Percentiles rank a stretch among this genome's conserved stretches.
Evolutionary conservation across 2,329 filamentous ascomycete genomes (phyloP).

Genomic region (Trichoderma asperellum): DNA sequence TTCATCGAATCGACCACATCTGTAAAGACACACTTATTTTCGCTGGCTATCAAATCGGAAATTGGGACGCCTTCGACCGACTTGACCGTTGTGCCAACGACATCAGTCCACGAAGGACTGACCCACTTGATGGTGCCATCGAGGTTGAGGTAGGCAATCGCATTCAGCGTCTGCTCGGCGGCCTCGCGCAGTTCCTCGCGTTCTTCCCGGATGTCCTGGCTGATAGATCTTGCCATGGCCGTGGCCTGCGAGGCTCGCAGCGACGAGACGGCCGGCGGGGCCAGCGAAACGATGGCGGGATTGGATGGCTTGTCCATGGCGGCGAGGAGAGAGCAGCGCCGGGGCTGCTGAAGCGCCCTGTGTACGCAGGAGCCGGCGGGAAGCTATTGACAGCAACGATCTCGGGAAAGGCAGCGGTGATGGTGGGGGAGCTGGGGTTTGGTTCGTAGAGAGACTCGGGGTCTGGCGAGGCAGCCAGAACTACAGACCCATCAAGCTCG

Average conservation of each 20-base stretch:
- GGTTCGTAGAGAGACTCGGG: constrained; percentile 35
- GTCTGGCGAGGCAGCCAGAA: constrained; percentile 54
- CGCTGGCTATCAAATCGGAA: constrained; percentile 75
- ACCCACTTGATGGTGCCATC: constrained; percentile 93
- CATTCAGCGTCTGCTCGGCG: constrained; percentile 93
- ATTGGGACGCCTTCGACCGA: constrained; percentile 77
- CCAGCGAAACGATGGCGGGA: constrained; percentile 42
- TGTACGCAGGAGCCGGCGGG: constrained; percentile 19
- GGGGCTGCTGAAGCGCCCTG: constrained; percentile 24
- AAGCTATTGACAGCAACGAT: constrained; percentile 27
- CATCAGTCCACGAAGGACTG: constrained; percentile 92
- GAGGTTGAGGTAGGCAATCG: constrained; percentile 91
- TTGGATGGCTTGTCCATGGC: constrained; percentile 51
- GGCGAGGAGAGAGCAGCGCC: constrained; percentile 27
- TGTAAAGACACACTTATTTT: constrained; percentile 78
- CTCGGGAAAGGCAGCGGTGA: constrained; percentile 8
- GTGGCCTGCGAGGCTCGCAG: constrained; percentile 54
- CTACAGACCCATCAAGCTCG: constrained; percentile 50
- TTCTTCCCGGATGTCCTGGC: constrained; percentile 89
- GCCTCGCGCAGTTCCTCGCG: constrained; percentile 92
- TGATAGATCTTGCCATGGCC: constrained; percentile 70
- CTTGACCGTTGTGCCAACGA: constrained; percentile 78
- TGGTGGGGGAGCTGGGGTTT: constrained; percentile 17
- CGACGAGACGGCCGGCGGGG: constrained; percentile 57
- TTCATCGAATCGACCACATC: constrained; percentile 87